A percentile compares a stretch with the other conserved stretches of the same genome.
These are phyloP conservation scores for Botryosphaeria dothidea DNA, from an alignment of 2,329 filamentous ascomycete species.

Conservation along the genomic window DNA sequence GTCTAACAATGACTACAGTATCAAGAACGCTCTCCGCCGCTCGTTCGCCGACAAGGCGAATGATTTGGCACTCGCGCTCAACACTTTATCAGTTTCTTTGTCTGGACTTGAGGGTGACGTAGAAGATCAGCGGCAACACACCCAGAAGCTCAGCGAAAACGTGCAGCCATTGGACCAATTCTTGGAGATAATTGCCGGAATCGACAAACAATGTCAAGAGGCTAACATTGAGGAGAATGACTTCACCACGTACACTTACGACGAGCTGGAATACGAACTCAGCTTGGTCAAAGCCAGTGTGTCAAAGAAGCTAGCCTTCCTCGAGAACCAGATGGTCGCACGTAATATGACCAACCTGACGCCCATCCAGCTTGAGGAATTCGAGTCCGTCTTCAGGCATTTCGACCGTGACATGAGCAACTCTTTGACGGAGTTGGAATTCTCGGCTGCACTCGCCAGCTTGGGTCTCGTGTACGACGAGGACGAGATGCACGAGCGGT, in stretches of 20 bases:
- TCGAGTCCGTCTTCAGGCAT: conserved; percentile 96
- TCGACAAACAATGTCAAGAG: conserved; percentile 88
- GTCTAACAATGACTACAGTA: conserved; percentile 53
- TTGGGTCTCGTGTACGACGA: conserved; percentile 95
- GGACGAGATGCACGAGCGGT: conserved; percentile 96
- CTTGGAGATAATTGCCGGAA: conserved; percentile 78
- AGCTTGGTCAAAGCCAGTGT: conserved; percentile 88
- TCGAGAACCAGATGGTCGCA: conserved; percentile 98
- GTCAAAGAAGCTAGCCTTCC: conserved; percentile 92
- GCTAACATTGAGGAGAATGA: conserved; percentile 99
- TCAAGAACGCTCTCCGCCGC: conserved; percentile 91
- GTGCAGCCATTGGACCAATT: conserved; percentile 89
- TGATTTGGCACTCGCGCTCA: conserved; percentile 92
- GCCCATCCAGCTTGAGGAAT: conserved; percentile 96
- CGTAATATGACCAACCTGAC: conserved; percentile 98
- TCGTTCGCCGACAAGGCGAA: conserved; percentile 98
- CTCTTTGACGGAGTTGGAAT: conserved; percentile 87
- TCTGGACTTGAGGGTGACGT: conserved; percentile 97
- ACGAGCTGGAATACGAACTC: conserved; percentile 92
- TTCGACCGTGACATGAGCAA: conserved; percentile 95
- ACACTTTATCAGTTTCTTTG: conserved; percentile 91
- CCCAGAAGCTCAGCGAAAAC: conserved; percentile 80
- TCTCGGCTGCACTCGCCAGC: conserved; percentile 92
- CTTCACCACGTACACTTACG: conserved; percentile 98
- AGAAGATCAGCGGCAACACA: conserved; percentile 89